Evolutionary conservation across 192 early-diverging fungal genomes (phyloP), one percentile per base, ranked within the genome.

Genomic region (Jimgerdemannia lactiflua): DNA sequence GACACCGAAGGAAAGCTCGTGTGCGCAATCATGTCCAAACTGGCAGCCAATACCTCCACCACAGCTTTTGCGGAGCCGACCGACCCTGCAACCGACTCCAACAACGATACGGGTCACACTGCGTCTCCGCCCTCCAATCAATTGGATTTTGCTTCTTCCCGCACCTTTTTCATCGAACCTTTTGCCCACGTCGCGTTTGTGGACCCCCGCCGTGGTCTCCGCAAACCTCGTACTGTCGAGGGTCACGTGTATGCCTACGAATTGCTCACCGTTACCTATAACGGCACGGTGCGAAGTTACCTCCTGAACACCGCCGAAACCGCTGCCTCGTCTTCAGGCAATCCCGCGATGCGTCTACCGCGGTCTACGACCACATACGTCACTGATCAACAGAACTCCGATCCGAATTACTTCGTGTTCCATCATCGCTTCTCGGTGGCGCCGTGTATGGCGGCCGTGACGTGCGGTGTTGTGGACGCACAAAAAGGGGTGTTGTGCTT

Each of bases 201-300:
- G 65, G 74, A 82, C 65, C 42, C 67, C 0, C 64, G 75, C 67
- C 65, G 70, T 43, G 77, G 69, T 18, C 43, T 75, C 11, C 42
- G 39, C 4, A 49, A 64, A 11, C 6, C 49, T 10, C 49, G 49
- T 10, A 14, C 49, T 14, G 83, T 75, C 65, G 77, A 87, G 8
- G 87, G 82, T 3, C 73, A 88, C 54, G 41, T 54, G 3, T 89
- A 89, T 67, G 81, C 84, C 18, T 86, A 89, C 67, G 85, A 88
- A 70, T 75, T 89, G 3, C 20, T 89, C 19, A 76, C 83, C 10
- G 77, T 89, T 71, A 88, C 83, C 4, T 88, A 86, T 74, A 85
- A 85, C 64, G 82, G 88, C 42, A 72, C 82, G 17, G 75, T 89
- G 4, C 78, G 87, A 66, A 87, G 85, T 66, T 89, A 88, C 72